These are phyloP conservation scores for Gryganskiella cystojenkinii DNA, from an alignment of 192 early-diverging fungal genomes.

Conservation along the genomic window DNA sequence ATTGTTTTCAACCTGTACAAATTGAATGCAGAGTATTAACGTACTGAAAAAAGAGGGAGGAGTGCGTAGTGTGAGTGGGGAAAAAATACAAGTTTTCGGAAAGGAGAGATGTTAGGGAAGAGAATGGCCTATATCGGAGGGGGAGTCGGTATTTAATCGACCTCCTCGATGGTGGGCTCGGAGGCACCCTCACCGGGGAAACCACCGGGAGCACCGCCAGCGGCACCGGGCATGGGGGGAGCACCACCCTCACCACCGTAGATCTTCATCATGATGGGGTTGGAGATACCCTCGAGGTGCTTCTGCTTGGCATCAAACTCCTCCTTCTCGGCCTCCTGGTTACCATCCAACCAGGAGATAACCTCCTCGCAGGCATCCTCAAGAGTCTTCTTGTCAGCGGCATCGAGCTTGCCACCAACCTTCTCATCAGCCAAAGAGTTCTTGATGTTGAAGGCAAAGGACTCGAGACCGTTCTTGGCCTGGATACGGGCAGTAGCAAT, in stretches of 20 bases:
- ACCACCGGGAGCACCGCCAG: constrained; percentile 81
- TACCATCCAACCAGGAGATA: constrained; percentile 95
- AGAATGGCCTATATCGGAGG: background rate
- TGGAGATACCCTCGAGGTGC: constrained; percentile 92
- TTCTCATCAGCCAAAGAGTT: constrained; percentile 87
- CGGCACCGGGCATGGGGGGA: constrained; percentile 71
- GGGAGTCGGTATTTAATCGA: constrained; percentile 66
- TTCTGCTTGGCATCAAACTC: constrained; percentile 97
- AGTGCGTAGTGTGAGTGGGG: constrained; percentile 13
- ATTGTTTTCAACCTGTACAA: constrained; percentile 19
- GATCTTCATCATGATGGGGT: constrained; percentile 98
- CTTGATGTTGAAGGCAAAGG: constrained; percentile 97
- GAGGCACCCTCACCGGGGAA: constrained; percentile 70
- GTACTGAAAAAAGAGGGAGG: constrained; percentile 12
- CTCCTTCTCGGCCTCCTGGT: constrained; percentile 96
- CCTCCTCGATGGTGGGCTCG: constrained; percentile 80
- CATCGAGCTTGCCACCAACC: constrained; percentile 81
- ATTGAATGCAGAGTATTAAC: constrained; percentile 23
- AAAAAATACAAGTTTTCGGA: constrained; percentile 28
- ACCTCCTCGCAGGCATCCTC: constrained; percentile 85
- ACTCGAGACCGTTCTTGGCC: constrained; percentile 96
- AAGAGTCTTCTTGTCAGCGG: constrained; percentile 91
- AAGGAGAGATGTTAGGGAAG: constrained; percentile 14
- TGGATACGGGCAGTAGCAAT: constrained; percentile 88
- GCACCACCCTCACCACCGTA: constrained; percentile 84